Evolutionary conservation across 2,329 filamentous ascomycete genomes (phyloP).

Genomic region (Exserohilum rostratum): DNA sequence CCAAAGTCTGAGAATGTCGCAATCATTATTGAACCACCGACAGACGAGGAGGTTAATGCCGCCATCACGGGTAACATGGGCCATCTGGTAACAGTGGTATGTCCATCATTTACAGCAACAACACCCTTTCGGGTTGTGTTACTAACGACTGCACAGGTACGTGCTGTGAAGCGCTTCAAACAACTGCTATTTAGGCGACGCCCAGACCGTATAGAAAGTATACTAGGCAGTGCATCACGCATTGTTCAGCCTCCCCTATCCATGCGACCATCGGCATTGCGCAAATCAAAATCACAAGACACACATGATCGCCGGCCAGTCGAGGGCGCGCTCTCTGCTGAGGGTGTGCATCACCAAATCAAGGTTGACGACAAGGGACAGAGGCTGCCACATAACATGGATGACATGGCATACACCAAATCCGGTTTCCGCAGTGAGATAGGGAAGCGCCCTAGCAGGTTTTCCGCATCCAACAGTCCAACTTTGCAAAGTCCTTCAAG

Average conservation of each 20-base stretch:
- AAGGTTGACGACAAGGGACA: slow-evolving; percentile 41
- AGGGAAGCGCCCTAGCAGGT: slow-evolving; percentile 10
- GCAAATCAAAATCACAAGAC: slow-evolving; percentile 58
- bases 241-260: slow-evolving; percentile 64
- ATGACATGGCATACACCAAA: slow-evolving; percentile 30
- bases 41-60: slow-evolving; percentile 85
- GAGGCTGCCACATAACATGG: slow-evolving; percentile 24
- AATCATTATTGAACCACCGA: slow-evolving; percentile 79
- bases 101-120: slow-evolving; percentile 18
- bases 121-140: no score
- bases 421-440: slow-evolving; percentile 20
- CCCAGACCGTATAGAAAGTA: slow-evolving; percentile 62
- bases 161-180: slow-evolving; percentile 90
- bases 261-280: slow-evolving; percentile 53
- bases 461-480: slow-evolving; percentile 26
- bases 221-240: slow-evolving; percentile 63
- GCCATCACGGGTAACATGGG: slow-evolving; percentile 91
- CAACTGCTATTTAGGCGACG: slow-evolving; percentile 66
- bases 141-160: slow-evolving; percentile 64
- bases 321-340: slow-evolving; percentile 58
- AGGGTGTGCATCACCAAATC: slow-evolving; percentile 60
- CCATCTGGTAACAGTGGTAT: slow-evolving; percentile 80
- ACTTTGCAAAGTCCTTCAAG: slow-evolving; percentile 20
- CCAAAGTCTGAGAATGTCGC: slow-evolving; percentile 85
- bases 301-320: slow-evolving; percentile 57